Evolutionary conservation across 805 yeast genomes (phyloP), one percentile per base, ranked within the genome.

Genomic region (Suhomyces canberraensis): DNA sequence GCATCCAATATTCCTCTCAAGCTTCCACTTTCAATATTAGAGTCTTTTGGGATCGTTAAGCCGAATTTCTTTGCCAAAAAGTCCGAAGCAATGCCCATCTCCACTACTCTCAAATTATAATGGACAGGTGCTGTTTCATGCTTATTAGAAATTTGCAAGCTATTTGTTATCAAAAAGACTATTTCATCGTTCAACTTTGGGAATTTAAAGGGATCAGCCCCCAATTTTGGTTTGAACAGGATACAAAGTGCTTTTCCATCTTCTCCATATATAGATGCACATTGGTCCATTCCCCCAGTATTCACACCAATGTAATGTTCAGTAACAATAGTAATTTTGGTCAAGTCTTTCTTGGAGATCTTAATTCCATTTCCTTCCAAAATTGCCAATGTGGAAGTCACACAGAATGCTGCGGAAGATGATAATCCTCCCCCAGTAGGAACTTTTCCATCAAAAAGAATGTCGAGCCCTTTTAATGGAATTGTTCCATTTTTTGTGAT

Each of bases 241-340:
- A 82, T 76, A 45, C 73, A 69, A 37, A 81, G 58, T 1, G 81
- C 82, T 44, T 81, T 76, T 40, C 67, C 69, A 28, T 58, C 61
- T 48, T 73, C 77, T 15, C 89, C 88, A 45, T 73, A 80, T 16
- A 83, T 70, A 0, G 84, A 76, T 3, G 88, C 89, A 33, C 82
- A 73, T 59, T 82, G 89, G 53, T 82, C 89, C 84, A 82, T 76
- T 26, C 89, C 88, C n/a, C 89, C 90, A 24, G 81, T 78, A 54
- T 79, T 81, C 35, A 82, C 84, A 24, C 89, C 89, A 25, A 82
- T 78, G 36, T 76, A 76, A 58, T 81, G 85, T 52, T 82, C 89
- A 26, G 81, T 76, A 4, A 74, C 76, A 28, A 78, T 79, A 4
- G 88, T 79, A 35, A 81, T 76, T 36, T 62, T 58, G 14, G 82